phyloP scores from a whole-genome alignment of 1,139 yeast species.

The Torulaspora globosa region DNA sequence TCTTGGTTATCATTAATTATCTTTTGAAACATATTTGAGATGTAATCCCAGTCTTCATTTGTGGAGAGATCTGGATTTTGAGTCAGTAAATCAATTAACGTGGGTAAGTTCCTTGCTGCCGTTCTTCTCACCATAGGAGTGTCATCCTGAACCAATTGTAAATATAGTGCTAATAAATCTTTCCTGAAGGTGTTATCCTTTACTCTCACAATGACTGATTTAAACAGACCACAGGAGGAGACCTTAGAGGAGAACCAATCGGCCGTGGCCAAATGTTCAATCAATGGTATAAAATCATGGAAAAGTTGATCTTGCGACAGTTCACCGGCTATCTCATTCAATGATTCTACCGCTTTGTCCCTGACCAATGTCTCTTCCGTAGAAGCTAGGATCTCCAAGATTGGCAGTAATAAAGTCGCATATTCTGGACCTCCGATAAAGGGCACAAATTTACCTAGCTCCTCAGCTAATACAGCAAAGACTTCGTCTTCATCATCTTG shows the following conservation, averaged over 20 bases:
- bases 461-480: conserved; percentile 86
- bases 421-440: conserved; percentile 79
- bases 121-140: conserved; percentile 98
- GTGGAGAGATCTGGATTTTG: conserved; percentile 39
- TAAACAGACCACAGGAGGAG: conserved; percentile 86
- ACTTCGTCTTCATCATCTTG: conserved; percentile 99
- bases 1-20: conserved; percentile 88
- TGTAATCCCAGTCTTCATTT: conserved; percentile 62
- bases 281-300: conserved; percentile 66
- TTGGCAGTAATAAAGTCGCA: conserved; percentile 73
- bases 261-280: conserved; percentile 74
- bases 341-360: conserved; percentile 86
- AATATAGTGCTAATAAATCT: conserved; percentile 61
- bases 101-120: conserved; percentile 82
- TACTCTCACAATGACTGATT: conserved; percentile 63
- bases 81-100: conserved; percentile 57
- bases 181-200: conserved; percentile 48
- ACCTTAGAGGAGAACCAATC: conserved; percentile 95
- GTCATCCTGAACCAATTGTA: conserved; percentile 77
- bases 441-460: conserved; percentile 83
- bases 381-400: conserved; percentile 83
- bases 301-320: conserved; percentile 65
- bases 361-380: conserved; percentile 98
- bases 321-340: conserved; percentile 64
- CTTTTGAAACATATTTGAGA: conserved; percentile 76